Evolutionary conservation across 2,329 filamentous ascomycete species (phyloP), one percentile per base, ranked within the genome.

Genomic region (Ophiocordyceps camponoti-saundersi): DNA sequence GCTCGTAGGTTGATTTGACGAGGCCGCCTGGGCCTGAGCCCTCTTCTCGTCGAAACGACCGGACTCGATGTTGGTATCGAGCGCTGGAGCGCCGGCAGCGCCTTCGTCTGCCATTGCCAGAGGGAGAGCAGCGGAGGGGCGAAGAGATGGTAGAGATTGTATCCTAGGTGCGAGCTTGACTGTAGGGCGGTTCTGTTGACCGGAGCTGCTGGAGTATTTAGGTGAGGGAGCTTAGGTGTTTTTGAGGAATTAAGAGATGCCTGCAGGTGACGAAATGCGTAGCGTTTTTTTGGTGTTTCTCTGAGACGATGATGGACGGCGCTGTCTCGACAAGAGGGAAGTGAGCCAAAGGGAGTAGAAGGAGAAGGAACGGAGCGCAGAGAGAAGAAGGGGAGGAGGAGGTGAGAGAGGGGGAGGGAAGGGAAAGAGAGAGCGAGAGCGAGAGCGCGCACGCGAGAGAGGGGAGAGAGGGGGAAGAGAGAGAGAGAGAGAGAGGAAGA

Each of bases 1-100:
- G 58, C 62, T 61, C 49, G 61, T 51, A 41, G 61, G 52, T n/a
- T 18, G 39, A 20, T 42, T 21, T 20, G 20, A 22, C 22, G 26
- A 44, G 60, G 54, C 39, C 58, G 57, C 50, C 62, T 58, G 48
- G 40, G 20, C 40, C 21, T 57, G 55, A 53, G 61, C 65, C 48
- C 63, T 65, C 70, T 81, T 81, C 69, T 82, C 79, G 62, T 79
- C 72, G 62, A 82, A 80, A 60, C 70, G 66, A 54, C 77, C 77
- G 54, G 73, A 73, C 62, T 80, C 77, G 57, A 81, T 80, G 61
- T 73, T 73, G 59, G 77, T 79, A 59, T 77, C 70, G 55, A 81
- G 67, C 65, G 73, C 73, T 56, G 75, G 75, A 53, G 71, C 68
- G 61, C 64, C 67, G 63, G 64, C 61, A 55, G 62, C 59, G 58